Base-by-base conservation (phyloP, 2,329 filamentous ascomycete species). In the Ascochyta koolunga region DNA sequence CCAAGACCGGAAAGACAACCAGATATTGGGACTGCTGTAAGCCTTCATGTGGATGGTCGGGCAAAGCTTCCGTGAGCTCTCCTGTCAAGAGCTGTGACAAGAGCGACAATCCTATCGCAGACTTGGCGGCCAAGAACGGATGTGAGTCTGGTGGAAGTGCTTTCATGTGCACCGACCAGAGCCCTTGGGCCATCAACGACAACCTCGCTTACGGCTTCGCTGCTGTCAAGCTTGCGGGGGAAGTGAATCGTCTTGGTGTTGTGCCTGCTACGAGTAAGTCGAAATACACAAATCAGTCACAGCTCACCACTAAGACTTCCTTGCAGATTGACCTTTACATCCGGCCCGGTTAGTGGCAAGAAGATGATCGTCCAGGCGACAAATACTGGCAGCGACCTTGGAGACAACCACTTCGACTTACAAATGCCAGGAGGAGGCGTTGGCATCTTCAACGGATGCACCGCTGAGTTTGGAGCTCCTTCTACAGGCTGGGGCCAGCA, bases 11-110 rank as follows among this genome's bases (percentile, higher is more conserved):
- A 51, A 65, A 62, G 55, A 74, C 72, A 5, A 74, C 72, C 18
- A 64, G 73, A 18, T 76, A 76, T 59, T 75, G 72, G 73, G 87
- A 89, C 71, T 89, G 87, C 78, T 89, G 87, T 77, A 90, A 90
- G 77, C 82, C 86, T 24, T 86, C 84, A 15, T 89, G 86, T 70
- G 79, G 82, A 9, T 81, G 86, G 86, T 64, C 78, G 7, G 80
- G 75, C 52, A 88, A 88, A 67, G 83, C 82, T 3, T 61, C 77
- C 32, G 80, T 85, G 69, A 78, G 73, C 62, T 65, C 73, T 47
- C 81, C 84, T 16, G 81, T 86, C 49, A 71, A 73, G 33, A 83
- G 80, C 41, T 88, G 85, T 72, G 78, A 83, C 72, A 80, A 77
- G 62, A 75, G 77, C 53, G 83, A 88, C 76, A 79, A 80, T 53